Conservation (phyloP, 257 asterid species). For the Solanum dulcamara region DNA sequence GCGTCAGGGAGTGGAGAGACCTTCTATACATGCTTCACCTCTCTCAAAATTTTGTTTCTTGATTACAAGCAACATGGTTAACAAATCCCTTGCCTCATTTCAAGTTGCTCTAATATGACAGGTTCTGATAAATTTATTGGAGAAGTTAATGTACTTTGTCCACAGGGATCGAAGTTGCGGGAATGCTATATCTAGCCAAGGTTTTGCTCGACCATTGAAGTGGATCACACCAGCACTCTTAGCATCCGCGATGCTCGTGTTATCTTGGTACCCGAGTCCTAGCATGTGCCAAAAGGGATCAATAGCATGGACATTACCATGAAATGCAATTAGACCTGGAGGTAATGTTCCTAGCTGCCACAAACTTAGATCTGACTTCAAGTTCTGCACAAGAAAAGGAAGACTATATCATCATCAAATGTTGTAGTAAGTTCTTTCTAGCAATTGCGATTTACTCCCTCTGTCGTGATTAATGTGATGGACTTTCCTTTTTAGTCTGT, state of each 20-base stretch:
- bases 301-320: conserved; percentile 59
- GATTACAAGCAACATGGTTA: background rate
- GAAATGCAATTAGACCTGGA: conserved; percentile 89
- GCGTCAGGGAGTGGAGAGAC: background rate
- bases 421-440: background rate
- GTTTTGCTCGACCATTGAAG: conserved; percentile 95
- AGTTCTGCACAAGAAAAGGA: conserved; percentile 40
- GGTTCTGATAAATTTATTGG: conserved; percentile 66
- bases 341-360: conserved; percentile 99
- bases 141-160: conserved; percentile 70
- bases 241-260: conserved; percentile 60
- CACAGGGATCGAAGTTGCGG: conserved; percentile 73
- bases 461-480: no score
- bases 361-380: conserved; percentile 83
- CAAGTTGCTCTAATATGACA: conserved; percentile 67
- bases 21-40: background rate
- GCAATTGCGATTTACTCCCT: background rate
- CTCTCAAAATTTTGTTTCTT: background rate
- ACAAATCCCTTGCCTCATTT: conserved; percentile 10
- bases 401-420: background rate
- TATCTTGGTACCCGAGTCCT: conserved; percentile 91
- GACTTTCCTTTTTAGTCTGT: no score
- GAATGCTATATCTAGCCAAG: conserved; percentile 95
- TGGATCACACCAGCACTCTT: conserved; percentile 79
- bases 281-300: conserved; percentile 94